Evolutionary conservation across 495 filamentous ascomycete species (phyloP), one percentile per base, ranked within the genome.

Genomic region (Neurospora sp.): DNA sequence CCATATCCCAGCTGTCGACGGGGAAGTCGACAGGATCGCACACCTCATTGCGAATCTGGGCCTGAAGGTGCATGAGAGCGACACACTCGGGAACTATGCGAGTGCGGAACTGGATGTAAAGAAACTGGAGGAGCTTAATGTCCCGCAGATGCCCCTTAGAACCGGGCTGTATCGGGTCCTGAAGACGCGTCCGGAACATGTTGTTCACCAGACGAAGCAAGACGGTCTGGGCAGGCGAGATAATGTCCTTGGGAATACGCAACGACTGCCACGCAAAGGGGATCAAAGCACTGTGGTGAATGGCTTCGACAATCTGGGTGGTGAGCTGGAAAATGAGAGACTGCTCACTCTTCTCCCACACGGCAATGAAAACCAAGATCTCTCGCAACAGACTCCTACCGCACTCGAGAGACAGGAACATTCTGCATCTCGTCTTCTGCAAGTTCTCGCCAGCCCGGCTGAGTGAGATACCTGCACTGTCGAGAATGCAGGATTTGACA

Each of bases 1-100:
- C 95, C 91, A 98, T 96, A 78, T 98, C 95, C 95, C 95, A 98
- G 39, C 95, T 87, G 76, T 98, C 96, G 49, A 97, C 90, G 5
- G 95, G 95, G 78, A 97, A 98, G 80, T 97, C 94, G 75, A 93
- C 90, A 0, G 85, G 80, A 40, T 86, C 83, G 37, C 80, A 75
- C 41, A 78, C 72, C 23, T 78, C 78, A 49, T 81, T 81, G 31
- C 92, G 90, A 71, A 97, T 96, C 76, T 96, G 91, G n/a, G 92
- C 92, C 83, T 98, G 95, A 16, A 96, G 88, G 76, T 94, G 93
- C 82, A 98, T 96, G 41, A 98, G 84, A n/a, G 93, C 93, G 74
- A 93, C 92, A 11, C 93, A 96, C 76, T 97, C 94, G 5, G 95
- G 95, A 9, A 97, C 93, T 74, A 97, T 94, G 75, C 93, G 92